Conservation (phyloP, 2,329 filamentous ascomycete genomes). For the Ambrosiella cleistominuta region DNA sequence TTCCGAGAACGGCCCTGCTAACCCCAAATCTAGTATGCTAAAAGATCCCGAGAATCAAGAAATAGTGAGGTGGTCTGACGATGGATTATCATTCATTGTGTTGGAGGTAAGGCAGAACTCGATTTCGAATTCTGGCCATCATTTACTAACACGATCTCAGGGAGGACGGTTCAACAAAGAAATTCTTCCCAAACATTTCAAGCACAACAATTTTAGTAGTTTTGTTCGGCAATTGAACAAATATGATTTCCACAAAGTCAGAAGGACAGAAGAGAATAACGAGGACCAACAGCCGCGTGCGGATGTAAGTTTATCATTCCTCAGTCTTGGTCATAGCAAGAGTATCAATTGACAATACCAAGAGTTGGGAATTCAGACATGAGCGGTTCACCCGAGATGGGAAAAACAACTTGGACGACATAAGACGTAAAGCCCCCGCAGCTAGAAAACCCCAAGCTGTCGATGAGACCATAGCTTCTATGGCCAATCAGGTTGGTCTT, state of each 20-base stretch:
- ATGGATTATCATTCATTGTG: slow-evolving; percentile 91
- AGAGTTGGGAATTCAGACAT: slow-evolving; percentile 95
- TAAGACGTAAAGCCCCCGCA: slow-evolving; percentile 83
- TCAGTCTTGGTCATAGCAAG: no score
- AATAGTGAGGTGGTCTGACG: slow-evolving; percentile 89
- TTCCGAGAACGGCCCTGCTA: slow-evolving; percentile 4
- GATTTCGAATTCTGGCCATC: background rate
- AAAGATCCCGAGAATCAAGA: slow-evolving; percentile 85
- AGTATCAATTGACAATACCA: background rate
- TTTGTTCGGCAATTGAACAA: slow-evolving; percentile 94
- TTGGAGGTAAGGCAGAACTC: slow-evolving; percentile 51
- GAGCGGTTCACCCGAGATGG: slow-evolving; percentile 91
- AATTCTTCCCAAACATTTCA: slow-evolving; percentile 95
- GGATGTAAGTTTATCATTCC: no score
- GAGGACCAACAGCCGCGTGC: no score
- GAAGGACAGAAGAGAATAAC: slow-evolving; percentile 27
- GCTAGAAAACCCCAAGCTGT: slow-evolving; percentile 53
- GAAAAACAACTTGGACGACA: slow-evolving; percentile 92
- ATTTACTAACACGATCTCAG: slow-evolving; percentile 10
- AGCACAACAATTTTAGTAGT: slow-evolving; percentile 96
- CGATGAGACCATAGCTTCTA: slow-evolving; percentile 67
- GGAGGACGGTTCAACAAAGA: slow-evolving; percentile 99
- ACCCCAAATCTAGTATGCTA: slow-evolving; percentile 55
- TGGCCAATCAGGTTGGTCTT: slow-evolving; percentile 44
- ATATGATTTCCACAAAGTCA: slow-evolving; percentile 96